phyloP scores from a whole-genome alignment of 1,284 basidiomycete species.

The Ustilago lituana region DNA sequence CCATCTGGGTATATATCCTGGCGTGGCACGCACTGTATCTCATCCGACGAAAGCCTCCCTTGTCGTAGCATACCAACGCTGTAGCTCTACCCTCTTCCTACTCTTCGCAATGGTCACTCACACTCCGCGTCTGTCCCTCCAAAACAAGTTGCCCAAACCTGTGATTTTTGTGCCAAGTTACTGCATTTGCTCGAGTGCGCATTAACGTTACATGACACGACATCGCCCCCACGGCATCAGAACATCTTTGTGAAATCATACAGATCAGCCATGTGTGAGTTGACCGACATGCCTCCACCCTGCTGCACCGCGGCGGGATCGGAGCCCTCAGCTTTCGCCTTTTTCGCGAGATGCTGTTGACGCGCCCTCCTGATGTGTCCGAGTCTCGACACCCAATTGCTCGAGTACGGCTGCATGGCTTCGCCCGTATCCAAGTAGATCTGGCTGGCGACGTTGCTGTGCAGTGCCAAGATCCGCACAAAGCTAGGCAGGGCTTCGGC shows the following conservation, averaged over 20 bases:
- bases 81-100: no score
- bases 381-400: conserved; percentile 60
- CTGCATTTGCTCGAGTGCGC: no score
- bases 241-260: conserved; percentile 54
- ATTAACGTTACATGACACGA: no score
- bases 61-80: no score
- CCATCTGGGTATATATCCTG: no score
- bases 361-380: conserved; percentile 47
- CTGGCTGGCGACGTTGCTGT: conserved; percentile 63
- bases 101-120: no score
- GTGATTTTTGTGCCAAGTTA: no score
- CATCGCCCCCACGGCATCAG: no score
- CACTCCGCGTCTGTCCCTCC: no score
- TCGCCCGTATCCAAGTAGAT: conserved; percentile 64
- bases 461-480: conserved; percentile 62
- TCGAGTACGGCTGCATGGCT: conserved; percentile 61
- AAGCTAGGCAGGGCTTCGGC: conserved; percentile 58
- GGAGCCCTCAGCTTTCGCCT: conserved; percentile 11
- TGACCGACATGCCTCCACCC: conserved; percentile 19
- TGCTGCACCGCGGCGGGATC: neutral
- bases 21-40: no score
- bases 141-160: no score
- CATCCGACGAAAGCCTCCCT: no score
- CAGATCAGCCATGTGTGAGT: conserved; percentile 23
- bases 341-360: conserved; percentile 28